Evolutionary conservation across 2,329 filamentous ascomycete species (phyloP).

Genomic region (Juglanconis juglandina): DNA sequence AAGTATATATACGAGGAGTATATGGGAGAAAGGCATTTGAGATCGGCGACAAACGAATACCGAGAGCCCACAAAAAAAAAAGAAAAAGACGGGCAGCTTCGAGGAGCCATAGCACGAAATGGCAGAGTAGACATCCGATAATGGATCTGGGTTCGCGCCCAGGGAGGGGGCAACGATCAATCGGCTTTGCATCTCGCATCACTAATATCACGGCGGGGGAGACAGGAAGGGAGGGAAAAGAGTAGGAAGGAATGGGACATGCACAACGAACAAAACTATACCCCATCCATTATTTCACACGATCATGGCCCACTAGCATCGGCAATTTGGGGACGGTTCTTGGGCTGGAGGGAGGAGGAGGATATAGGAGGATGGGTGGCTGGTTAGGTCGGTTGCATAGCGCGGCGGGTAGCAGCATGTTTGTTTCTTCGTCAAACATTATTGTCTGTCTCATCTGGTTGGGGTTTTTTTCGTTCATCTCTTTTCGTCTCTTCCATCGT

Average conservation of each 20-base stretch:
- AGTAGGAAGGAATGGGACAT: not conserved
- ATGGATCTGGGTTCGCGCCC: not conserved
- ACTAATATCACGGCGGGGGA: not conserved
- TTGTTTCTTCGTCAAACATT: not conserved
- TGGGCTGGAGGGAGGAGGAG: not conserved
- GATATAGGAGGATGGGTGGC: not conserved
- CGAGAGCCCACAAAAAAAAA: not conserved
- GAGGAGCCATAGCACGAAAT: not conserved
- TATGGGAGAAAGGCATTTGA: too few relatives aligned
- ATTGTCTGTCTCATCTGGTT: not conserved
- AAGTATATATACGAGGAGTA: too few relatives aligned
- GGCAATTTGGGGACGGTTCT: not conserved
- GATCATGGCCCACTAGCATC: not conserved
- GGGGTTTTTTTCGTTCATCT: not conserved
- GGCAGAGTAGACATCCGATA: not conserved
- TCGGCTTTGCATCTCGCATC: not conserved
- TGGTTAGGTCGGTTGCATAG: slow-evolving; percentile 15
- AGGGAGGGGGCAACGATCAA: not conserved
- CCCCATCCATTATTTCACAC: not conserved
- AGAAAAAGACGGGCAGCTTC: not conserved
- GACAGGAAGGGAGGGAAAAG: not conserved
- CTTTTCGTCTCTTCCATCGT: not conserved
- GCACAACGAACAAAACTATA: too few relatives aligned
- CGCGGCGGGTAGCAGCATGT: slow-evolving; percentile 6
- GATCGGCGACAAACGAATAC: too few relatives aligned